Conservation (phyloP, 768 basidiomycete genomes). For the Clitopilus hobsonii region DNA sequence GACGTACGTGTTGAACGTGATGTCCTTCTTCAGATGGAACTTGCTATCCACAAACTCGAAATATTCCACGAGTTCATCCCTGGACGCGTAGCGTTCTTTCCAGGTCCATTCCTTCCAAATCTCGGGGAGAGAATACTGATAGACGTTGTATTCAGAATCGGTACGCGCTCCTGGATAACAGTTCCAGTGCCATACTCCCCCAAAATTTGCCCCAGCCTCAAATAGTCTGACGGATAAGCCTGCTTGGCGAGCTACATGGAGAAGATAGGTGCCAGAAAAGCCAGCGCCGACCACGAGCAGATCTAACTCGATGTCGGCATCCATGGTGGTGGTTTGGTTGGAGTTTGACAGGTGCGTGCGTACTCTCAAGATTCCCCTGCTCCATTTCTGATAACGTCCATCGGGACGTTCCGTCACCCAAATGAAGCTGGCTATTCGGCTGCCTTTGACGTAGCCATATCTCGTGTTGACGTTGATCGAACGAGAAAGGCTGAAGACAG, state of each 20-base stretch:
- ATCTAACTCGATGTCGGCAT: neutral
- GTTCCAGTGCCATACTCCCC: constrained; percentile 14
- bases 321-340: too few relatives aligned
- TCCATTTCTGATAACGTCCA: too few relatives aligned
- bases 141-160: constrained; percentile 11
- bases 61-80: constrained; percentile 9
- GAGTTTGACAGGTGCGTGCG: too few relatives aligned
- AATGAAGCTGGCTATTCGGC: too few relatives aligned
- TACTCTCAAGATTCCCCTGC: too few relatives aligned
- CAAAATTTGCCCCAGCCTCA: constrained; percentile 10
- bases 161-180: constrained; percentile 10
- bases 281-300: constrained; percentile 8
- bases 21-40: constrained; percentile 8
- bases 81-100: constrained; percentile 6
- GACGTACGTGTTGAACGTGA: constrained; percentile 10
- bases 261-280: constrained; percentile 5
- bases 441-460: too few relatives aligned
- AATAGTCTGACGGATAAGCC: constrained; percentile 8
- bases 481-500: too few relatives aligned
- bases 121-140: constrained; percentile 10
- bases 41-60: constrained; percentile 12
- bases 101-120: constrained; percentile 8
- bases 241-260: constrained; percentile 7
- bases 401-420: too few relatives aligned
- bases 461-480: too few relatives aligned